These are phyloP conservation scores for Fusarium palustre DNA, from an alignment of 2,329 filamentous ascomycete genomes.

Conservation along the genomic window DNA sequence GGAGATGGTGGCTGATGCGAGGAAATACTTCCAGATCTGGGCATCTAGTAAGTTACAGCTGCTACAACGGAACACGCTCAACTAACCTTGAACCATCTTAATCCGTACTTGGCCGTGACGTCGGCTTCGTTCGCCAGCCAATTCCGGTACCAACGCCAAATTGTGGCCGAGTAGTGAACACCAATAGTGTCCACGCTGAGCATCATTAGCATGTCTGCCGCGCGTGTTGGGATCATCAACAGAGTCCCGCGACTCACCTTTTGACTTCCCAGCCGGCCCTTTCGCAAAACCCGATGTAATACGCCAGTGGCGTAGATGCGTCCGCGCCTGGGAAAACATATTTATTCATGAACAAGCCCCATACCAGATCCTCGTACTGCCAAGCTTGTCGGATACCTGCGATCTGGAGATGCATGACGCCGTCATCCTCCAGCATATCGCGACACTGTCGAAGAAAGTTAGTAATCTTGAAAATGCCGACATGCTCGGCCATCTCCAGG, in stretches of 20 bases:
- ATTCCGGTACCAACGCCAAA: conserved; percentile 9
- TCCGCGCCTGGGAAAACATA: conserved; percentile 98
- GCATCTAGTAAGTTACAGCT: not conserved
- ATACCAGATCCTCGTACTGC: conserved; percentile 97
- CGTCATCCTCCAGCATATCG: conserved; percentile 94
- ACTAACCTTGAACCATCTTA: conserved; percentile 9
- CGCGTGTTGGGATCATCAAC: not conserved
- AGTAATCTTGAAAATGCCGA: conserved; percentile 86
- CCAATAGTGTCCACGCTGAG: conserved; percentile 7
- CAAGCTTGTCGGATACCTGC: conserved; percentile 89
- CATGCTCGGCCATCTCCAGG: conserved; percentile 97
- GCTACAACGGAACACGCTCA: not conserved
- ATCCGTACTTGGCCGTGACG: conserved; percentile 1
- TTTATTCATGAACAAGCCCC: conserved; percentile 99
- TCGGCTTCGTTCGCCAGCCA: conserved; percentile 8
- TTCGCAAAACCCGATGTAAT: conserved; percentile 84
- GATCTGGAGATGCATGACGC: conserved; percentile 92
- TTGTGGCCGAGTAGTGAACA: conserved; percentile 9
- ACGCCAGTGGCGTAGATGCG: conserved; percentile 88
- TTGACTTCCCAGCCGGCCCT: conserved; percentile 76
- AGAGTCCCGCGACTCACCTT: conserved; percentile 51
- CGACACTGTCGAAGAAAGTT: conserved; percentile 85
- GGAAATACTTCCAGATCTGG: conserved; percentile 9
- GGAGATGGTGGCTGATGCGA: conserved; percentile 10
- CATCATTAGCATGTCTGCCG: not conserved